Evolutionary conservation across 192 early-diverging fungal genomes (phyloP).

Genomic region (Dissophora globulifera): DNA sequence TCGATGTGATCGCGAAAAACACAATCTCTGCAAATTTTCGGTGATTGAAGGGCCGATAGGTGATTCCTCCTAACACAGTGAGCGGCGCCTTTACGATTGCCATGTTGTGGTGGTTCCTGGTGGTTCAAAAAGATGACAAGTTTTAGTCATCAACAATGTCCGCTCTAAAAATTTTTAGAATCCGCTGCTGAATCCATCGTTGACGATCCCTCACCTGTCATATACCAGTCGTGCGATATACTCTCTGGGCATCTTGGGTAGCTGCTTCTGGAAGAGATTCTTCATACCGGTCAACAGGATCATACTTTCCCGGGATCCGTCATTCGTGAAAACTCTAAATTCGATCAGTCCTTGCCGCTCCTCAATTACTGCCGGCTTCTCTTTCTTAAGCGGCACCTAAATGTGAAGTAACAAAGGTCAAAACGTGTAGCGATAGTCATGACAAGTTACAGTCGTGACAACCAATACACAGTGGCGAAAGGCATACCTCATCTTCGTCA

Average conservation of each 20-base stretch:
- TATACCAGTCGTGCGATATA: slow-evolving; percentile 98
- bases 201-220: slow-evolving; percentile 81
- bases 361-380: slow-evolving; percentile 73
- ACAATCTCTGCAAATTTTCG: slow-evolving; percentile 98
- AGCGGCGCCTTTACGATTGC: slow-evolving; percentile 74
- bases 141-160: too few species aligned
- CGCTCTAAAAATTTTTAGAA: too few species aligned
- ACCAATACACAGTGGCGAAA: background rate
- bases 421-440: too few species aligned
- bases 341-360: slow-evolving; percentile 73
- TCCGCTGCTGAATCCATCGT: too few species aligned
- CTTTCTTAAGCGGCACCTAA: slow-evolving; percentile 55
- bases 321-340: slow-evolving; percentile 84
- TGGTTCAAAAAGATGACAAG: background rate
- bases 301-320: slow-evolving; percentile 82
- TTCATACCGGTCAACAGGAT: slow-evolving; percentile 92
- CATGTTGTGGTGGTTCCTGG: slow-evolving; percentile 87
- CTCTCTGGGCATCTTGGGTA: slow-evolving; percentile 99
- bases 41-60: slow-evolving; percentile 89
- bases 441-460: background rate
- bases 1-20: slow-evolving; percentile 92
- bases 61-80: slow-evolving; percentile 90
- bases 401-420: too few species aligned
- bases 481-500: slow-evolving; percentile 41
- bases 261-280: slow-evolving; percentile 95